Evolutionary conservation across 306 rosid species (phyloP), one percentile per base, ranked within the genome.

Genomic region (Lagenaria siceraria): DNA sequence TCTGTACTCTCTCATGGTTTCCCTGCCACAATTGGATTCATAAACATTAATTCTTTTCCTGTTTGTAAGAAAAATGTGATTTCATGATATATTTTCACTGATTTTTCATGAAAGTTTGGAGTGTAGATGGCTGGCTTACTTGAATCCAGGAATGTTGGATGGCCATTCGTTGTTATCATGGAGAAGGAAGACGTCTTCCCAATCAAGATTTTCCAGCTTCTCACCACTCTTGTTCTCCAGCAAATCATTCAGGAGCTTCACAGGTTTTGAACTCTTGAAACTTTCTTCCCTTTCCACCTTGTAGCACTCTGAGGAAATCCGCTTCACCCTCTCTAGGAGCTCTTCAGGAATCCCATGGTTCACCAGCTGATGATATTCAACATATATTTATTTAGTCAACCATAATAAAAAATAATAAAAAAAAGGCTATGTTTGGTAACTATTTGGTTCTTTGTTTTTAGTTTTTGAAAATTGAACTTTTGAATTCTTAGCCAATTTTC

Each of bases 151-250:
- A 84, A 92, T 84, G 63, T 36, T 84, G 43, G 89, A 74, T 42
- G 97, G 97, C 99, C 99, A 95, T 72, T 92, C 86, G 10, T 85
- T 85, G 38, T 81, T 85, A 75, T 95, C 93, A 7, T 89, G 81
- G 83, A 92, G 96, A 81, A 89, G 88, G 82, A 90, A 70, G 61
- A 92, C 99, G 81, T 95, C 99, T 77, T 95, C 99, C 99, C 99
- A 95, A 72, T 95, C 99, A 69, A 79, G 86, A 75, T 85, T 70
- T 85, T 89, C 89, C 81, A 87, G 53, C 81, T 89, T 95, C 8
- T 81, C 83, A 55, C 51, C 78, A 14, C 82, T 83, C 78, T 84
- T 88, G 71, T 82, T 87, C 64, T 84, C 86, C 31, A n/a, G 85
- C 40, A 88, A 14, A 42, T 90, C 93, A 5, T 85, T 80, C 27